Base-by-base conservation (phyloP, 139 green algal species). In the Spirogloea muscicola region DNA sequence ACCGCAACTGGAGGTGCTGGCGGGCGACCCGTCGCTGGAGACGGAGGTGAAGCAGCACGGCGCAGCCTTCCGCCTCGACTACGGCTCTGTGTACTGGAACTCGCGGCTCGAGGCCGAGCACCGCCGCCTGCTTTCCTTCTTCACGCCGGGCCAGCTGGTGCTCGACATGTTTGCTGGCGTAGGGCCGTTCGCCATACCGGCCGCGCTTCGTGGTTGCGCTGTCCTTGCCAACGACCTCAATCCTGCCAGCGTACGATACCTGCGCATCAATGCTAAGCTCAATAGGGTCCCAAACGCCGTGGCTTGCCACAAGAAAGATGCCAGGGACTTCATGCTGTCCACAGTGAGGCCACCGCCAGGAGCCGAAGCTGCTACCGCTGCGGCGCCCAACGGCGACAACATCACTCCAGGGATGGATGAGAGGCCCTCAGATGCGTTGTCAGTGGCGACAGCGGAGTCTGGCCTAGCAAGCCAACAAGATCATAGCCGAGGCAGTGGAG, bases 181-280 rank as follows among this genome's bases (percentile, higher is more conserved):
- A 4, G 94, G 94, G 7, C 94, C 94, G 21, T 99, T 99, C 84
- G 93, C 91, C 3, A 69, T 99, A 13, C 94, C 94, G 1, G 94
- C 94, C 7, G 94, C 87, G 0, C 68, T 86, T 43, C 71, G 80
- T 21, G 89, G 90, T 36, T 96, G 90, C 84, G 77, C 88, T 84
- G 93, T 98, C 33, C 91, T 89, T 74, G 94, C 94, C 7, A 99
- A 98, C 80, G 94, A 99, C 81, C 85, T 98, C 31, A 99, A 99
- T 74, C 94, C 94, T 0, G 49, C 81, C 38, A 93, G 86, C 63
- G 84, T 83, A 39, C 49, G 84, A 36, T 98, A 90, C 58, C 72
- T 96, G 2, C 42, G 72, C 7, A 48, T 80, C 36, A 98, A 98
- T 80, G 84, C 88, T 0, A 77, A 2, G n/a, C 16, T 60, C 43